Evolutionary conservation across 1,139 yeast species (phyloP), one percentile per base, ranked within the genome.

Genomic region (Suhomyces choctaworum): DNA sequence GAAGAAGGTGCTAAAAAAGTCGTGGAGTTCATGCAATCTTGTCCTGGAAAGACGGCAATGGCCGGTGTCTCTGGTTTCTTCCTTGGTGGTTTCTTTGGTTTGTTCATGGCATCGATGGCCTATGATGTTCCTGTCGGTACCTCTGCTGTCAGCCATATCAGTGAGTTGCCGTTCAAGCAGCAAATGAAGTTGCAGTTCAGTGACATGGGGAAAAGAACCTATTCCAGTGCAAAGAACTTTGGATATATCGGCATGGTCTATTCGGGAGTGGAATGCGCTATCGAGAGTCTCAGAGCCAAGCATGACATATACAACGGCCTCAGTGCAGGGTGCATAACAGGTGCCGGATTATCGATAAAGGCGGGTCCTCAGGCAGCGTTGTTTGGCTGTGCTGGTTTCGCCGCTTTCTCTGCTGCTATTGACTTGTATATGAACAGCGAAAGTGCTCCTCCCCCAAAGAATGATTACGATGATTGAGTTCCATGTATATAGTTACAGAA

Each of bases 321-420:
- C 3, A 73, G 80, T 35, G 97, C 98, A 4, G 98, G 98, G 2
- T 92, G 97, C 62, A 70, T 90, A 36, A 92, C 98, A 0, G 98
- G 97, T 29, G 82, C 80, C 14, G 97, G 96, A 0, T 73, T 92
- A 40, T 95, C 97, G 3, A 76, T 86, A 46, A 87, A 85, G 56
- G 80, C 92, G 26, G 98, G 98, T 1, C 98, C 98, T 2, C 90
- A 83, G 53, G 95, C 96, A 20, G 95, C 96, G 0, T 51, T 80
- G 22, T 61, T 90, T 40, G 98, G 98, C 2, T 92, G 97, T 70
- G 97, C 95, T 21, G 98, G 97, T 10, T 92, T 92, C 68, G 97
- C 98, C 11, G 96, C 95, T 4, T 92, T 92, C 59, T 84, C 95
- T 39, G 82, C 95, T 7, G 97, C 97, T 7, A 84, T 92, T 45